Percentiles rank a stretch among this genome's conserved stretches.
Evolutionary conservation across 2,329 filamentous ascomycete species (phyloP).

Genomic region (Phialemoniopsis sp.): DNA sequence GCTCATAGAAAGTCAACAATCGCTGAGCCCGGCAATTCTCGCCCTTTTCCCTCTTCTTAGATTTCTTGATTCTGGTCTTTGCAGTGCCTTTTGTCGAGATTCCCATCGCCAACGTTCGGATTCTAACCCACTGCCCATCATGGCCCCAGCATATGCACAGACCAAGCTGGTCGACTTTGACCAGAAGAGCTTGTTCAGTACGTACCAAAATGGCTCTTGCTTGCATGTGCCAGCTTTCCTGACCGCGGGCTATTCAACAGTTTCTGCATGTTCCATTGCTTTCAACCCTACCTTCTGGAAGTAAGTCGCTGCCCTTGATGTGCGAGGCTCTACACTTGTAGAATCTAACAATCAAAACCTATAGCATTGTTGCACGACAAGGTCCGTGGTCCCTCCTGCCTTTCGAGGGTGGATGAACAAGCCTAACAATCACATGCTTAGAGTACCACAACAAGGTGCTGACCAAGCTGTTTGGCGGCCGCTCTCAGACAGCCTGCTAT

Average conservation of each 20-base stretch:
- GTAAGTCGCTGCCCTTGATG: slow-evolving; percentile 51
- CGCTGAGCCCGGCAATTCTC: neutral
- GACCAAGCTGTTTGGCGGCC: slow-evolving; percentile 80
- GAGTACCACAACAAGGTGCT: slow-evolving; percentile 91
- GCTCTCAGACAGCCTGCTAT: slow-evolving; percentile 80
- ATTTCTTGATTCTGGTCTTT: slow-evolving; percentile 2
- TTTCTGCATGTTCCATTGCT: slow-evolving; percentile 74
- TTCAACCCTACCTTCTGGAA: slow-evolving; percentile 99
- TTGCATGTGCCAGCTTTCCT: slow-evolving; percentile 6
- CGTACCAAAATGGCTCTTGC: slow-evolving; percentile 21
- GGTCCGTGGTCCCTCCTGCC: slow-evolving; percentile 42
- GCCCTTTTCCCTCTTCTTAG: neutral
- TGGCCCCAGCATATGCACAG: slow-evolving; percentile 22
- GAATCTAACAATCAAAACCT: neutral
- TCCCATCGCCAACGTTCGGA: too few species aligned
- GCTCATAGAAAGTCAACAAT: too few species aligned
- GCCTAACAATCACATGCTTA: slow-evolving; percentile 27
- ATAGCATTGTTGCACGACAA: slow-evolving; percentile 76
- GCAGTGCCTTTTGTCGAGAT: too few species aligned
- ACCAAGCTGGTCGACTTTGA: slow-evolving; percentile 56
- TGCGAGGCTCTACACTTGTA: slow-evolving; percentile 3
- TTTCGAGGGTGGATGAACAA: slow-evolving; percentile 8
- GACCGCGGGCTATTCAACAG: slow-evolving; percentile 36
- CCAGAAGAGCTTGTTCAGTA: slow-evolving; percentile 65
- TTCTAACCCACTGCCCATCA: slow-evolving; percentile 15